Evolutionary conservation across 495 filamentous ascomycete genomes (phyloP).

Genomic region (Tuber borchii): DNA sequence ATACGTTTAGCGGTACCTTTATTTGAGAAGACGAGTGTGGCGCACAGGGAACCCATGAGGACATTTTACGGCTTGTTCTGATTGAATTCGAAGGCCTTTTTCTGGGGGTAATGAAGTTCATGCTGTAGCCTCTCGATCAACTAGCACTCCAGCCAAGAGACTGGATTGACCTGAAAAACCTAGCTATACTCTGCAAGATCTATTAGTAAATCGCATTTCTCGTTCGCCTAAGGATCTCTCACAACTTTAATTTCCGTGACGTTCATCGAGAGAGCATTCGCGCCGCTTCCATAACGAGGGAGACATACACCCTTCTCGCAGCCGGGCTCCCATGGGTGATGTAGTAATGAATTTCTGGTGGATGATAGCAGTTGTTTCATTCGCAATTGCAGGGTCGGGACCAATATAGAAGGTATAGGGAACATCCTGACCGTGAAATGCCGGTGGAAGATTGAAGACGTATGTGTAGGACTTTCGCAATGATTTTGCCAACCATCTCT

Average conservation of each 20-base stretch:
- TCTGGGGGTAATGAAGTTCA: too few species aligned
- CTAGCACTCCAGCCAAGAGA: too few species aligned
- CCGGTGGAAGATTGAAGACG: conserved; percentile 56
- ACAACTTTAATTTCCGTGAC: conserved; percentile 19
- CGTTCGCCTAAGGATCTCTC: conserved; percentile 25
- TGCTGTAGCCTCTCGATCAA: too few species aligned
- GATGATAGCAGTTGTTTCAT: conserved; percentile 38
- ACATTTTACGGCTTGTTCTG: too few species aligned
- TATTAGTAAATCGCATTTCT: conserved; percentile 24
- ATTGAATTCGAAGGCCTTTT: too few species aligned
- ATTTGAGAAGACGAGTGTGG: too few species aligned
- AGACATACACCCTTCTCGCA: conserved; percentile 26
- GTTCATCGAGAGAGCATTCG: conserved; percentile 24
- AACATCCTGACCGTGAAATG: conserved; percentile 51
- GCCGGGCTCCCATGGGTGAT: conserved; percentile 21
- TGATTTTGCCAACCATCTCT: conserved; percentile 45
- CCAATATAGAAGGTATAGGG: conserved; percentile 55
- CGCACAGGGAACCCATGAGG: too few species aligned
- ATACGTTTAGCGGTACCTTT: too few species aligned
- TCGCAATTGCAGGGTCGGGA: conserved; percentile 31
- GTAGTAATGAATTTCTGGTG: conserved; percentile 31
- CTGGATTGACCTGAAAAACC: not conserved
- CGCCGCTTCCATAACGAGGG: not conserved
- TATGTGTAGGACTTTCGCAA: conserved; percentile 56
- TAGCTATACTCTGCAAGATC: conserved; percentile 1